Evolutionary conservation across 2,329 filamentous ascomycete species (phyloP), one percentile per base, ranked within the genome.

Genomic region (Diplocarpon rosae): DNA sequence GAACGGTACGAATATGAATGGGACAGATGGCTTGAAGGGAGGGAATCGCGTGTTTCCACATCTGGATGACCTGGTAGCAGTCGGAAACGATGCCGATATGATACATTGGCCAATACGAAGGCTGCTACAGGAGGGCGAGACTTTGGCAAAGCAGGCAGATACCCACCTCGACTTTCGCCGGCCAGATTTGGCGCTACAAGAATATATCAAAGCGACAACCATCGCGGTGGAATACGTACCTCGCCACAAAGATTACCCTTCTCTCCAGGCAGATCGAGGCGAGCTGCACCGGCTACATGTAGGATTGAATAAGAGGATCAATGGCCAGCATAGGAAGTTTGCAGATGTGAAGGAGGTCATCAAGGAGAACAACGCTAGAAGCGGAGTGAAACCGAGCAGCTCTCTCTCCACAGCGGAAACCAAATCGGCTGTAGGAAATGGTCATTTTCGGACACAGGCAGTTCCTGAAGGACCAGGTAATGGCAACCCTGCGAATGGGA

Each of bases 201-300:
- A 94, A 49, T 96, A 90, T 59, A 73, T 96, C 46, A 77, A 82
- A 51, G 85, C 89, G 10, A 88, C 76, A 48, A 80, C 88, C 46
- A 83, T 95, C 44, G 75, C 84, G 12, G 72, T 88, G 40, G 80
- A 90, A 45, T 68, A 80, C 34, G 80, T 96, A 20, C 84, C 85
- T 2, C 72, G 71, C 30, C 87, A 94, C 61, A 77, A 75, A 45
- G 85, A 90, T 50, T 93, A 79, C 62, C 74, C 77, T 24, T 70
- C 73, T 41, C 67, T 88, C 46, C 75, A 77, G 54, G 65, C 65
- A 31, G 75, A 79, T 39, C 66, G 68, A 20, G 64, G 67, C 32
- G 69, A 73, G 9, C 56, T 73, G 16, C 62, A 65, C 38, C 66
- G 68, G 39, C 58, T 69, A 13, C 76, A 80, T 55, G 63, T 62